Evolutionary conservation across 306 rosid genomes (phyloP), one percentile per base, ranked within the genome.

Genomic region (Gastrolobium bilobum): DNA sequence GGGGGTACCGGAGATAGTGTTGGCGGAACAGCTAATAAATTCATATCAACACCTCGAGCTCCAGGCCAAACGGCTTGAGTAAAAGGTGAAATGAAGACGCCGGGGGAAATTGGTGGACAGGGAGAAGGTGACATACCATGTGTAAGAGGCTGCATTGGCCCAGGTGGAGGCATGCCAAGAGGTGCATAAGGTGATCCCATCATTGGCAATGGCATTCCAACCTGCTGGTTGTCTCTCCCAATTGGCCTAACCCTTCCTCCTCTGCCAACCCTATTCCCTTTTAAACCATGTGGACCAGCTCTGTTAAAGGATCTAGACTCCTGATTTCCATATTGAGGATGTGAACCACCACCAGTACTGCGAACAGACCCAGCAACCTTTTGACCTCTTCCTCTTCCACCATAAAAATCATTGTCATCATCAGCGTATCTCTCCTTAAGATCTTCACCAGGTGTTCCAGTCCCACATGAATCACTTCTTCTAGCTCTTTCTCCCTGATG

Each of bases 61-160:
- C 97, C 97, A 81, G 96, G 78, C 99, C 99, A 96, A 74, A 93
- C 93, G 34, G 91, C 93, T 6, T 92, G 94, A 64, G 80, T 75
- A 85, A 96, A 96, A 33, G 92, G 94, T 47, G 97, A 94, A 76
- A 93, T 84, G 78, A 94, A 91, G 84, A 94, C 96, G 13, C 96
- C 97, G 26, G 95, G 97, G 4, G 93, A 89, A 7, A 96, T 89
- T 61, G 96, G 97, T 46, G 98, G 98, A 67, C 97, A 98, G n/a
- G 97, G 97, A 76, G 88, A 92, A 75, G 99, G 98, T 82, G 98
- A 89, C 93, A 95, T 90, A 44, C 92, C 89, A 69, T 93, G 97
- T 68, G 84, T 76, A 74, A 91, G 96, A 69, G 93, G 88, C 83
- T 95, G 98, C 98, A 95, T 88, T 43, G 98, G 91, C 48, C 98